Base-by-base conservation (phyloP, 2,329 filamentous ascomycete species). In the Monosporascus sp. region DNA sequence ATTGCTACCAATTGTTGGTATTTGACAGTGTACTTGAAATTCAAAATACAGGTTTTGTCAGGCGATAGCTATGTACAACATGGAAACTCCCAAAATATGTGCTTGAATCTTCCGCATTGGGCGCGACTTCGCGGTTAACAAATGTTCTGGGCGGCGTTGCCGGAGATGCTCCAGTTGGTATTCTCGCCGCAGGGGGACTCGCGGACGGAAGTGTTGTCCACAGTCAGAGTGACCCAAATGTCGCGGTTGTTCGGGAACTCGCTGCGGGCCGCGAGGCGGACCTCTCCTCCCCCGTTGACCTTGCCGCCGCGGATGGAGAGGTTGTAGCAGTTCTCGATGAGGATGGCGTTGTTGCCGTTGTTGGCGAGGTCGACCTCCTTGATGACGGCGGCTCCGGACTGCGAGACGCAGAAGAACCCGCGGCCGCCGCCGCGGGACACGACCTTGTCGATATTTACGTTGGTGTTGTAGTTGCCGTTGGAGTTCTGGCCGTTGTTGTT, bases 281-380 rank as follows among this genome's bases (percentile, higher is more conserved):
- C 79, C 64, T 83, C 79, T 0, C 81, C 81, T 1, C 81, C 80
- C 2, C 79, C 77, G 26, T 73, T 75, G 24, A 84, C 75, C 2
- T 71, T 77, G 0, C 81, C 81, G 19, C 74, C 74, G 2, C 63
- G 66, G 61, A 83, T 81, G 1, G 69, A 66, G 34, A 84, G 57
- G 50, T 79, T 79, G 64, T 83, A 83, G 68, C 81, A 83, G 65
- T 84, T 84, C 71, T 84, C 80, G 27, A 84, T 77, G 1, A 84
- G 70, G 20, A 83, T 72, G 0, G 80, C 76, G 53, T 83, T 83
- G 61, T 79, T 81, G 0, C 74, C 80, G 48, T 82, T 83, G 58
- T 70, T 67, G 0, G 77, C 72, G 1, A 83, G 69, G 57, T 83
- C 78, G 19, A 82, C 66, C 5, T 57, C 69, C 8, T 63, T 65